phyloP scores from a whole-genome alignment of 345 rosid genomes.

The Chamaenerion angustifolium region DNA sequence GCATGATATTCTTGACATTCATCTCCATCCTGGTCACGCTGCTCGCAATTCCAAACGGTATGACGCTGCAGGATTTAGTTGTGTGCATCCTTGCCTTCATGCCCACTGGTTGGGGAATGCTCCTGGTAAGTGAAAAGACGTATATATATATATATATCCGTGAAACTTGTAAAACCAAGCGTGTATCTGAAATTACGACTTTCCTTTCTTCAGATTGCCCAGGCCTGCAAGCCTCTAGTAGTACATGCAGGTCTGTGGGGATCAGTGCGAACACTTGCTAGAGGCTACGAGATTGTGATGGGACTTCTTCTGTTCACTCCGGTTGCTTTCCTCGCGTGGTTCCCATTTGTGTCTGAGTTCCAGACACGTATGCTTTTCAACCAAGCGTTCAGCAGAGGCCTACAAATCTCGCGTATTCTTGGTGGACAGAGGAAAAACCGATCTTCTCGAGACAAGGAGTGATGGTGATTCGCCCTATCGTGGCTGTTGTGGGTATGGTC shows the following conservation, averaged over 20 bases:
- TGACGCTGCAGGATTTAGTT: conserved; percentile 75
- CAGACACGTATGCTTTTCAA: conserved; percentile 99
- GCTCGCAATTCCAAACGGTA: conserved; percentile 59
- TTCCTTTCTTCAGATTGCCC: conserved; percentile 53
- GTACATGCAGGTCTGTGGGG: conserved; percentile 80
- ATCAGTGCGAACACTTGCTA: conserved; percentile 76
- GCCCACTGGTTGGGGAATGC: conserved; percentile 99
- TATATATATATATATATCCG: not conserved
- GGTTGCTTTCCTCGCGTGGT: conserved; percentile 97
- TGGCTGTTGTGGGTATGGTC: not conserved
- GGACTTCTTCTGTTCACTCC: conserved; percentile 93
- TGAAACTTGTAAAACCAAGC: no score
- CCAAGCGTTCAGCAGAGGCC: conserved; percentile 99
- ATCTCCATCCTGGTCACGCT: conserved; percentile 59
- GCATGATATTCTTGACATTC: conserved; percentile 81
- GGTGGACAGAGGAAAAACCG: conserved; percentile 89
- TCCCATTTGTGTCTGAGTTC: conserved; percentile 93
- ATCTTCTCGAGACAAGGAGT: conserved; percentile 64
- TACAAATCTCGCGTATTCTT: conserved; percentile 95
- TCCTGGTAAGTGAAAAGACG: conserved; percentile 42
- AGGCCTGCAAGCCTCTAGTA: conserved; percentile 76
- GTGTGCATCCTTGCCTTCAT: conserved; percentile 93
- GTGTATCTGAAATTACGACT: not conserved
- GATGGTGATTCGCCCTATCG: no score
- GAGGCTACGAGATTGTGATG: conserved; percentile 89